These are phyloP conservation scores for Pyronema omphalodes DNA, from an alignment of 495 filamentous ascomycete genomes.

Conservation along the genomic window DNA sequence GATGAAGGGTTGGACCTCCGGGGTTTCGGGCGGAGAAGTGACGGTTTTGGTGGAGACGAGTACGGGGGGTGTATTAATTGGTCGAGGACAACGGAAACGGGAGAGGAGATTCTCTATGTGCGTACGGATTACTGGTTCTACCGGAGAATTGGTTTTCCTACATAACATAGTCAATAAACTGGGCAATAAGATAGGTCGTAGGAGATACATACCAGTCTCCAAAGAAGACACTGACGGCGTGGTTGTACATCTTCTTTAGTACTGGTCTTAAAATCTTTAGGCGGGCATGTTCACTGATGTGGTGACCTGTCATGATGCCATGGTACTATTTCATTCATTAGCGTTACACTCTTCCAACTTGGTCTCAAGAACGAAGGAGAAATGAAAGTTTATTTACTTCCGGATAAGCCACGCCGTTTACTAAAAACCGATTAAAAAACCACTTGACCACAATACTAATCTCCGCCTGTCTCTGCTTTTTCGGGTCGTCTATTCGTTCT, in stretches of 20 bases:
- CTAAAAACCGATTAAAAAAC: conserved; percentile 75
- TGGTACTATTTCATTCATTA: conserved; percentile 39
- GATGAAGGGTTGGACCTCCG: conserved; percentile 53
- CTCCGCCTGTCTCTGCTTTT: conserved; percentile 49
- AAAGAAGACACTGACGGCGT: conserved; percentile 19
- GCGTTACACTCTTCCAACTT: conserved; percentile 1
- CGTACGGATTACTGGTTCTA: conserved; percentile 44
- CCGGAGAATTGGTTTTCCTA: conserved; percentile 42
- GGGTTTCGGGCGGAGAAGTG: conserved; percentile 49
- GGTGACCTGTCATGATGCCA: conserved; percentile 75
- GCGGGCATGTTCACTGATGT: conserved; percentile 76
- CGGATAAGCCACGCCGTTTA: conserved; percentile 69
- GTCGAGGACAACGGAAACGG: conserved; percentile 40
- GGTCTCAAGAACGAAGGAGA: background rate
- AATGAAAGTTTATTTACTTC: conserved; percentile 39
- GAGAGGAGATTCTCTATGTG: conserved; percentile 62
- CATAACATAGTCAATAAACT: conserved; percentile 9
- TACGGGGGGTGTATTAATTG: conserved; percentile 35
- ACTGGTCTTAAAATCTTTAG: conserved; percentile 51
- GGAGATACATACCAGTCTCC: conserved; percentile 16
- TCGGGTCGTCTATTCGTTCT: conserved; percentile 49
- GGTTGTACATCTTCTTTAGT: conserved; percentile 24
- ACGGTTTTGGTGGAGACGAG: conserved; percentile 49
- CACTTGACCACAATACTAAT: conserved; percentile 74
- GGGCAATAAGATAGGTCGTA: background rate